Conservation (phyloP, 371 early-diverging fungal species). For the Mucor irregularis region DNA sequence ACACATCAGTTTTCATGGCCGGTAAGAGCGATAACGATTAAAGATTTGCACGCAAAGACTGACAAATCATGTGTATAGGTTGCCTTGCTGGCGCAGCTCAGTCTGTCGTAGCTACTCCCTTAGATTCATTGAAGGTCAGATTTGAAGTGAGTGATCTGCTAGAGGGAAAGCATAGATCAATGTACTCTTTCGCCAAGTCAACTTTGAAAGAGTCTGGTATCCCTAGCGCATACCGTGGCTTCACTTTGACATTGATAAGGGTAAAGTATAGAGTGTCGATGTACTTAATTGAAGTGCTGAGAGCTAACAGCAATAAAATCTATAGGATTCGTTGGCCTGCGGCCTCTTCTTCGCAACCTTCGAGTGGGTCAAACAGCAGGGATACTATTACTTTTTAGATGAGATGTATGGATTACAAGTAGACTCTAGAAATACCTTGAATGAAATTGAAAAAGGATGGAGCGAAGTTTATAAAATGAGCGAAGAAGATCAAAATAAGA, state of each 20-base stretch:
- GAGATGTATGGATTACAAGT: constrained; percentile 59
- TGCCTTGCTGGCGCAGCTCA: constrained; percentile 77
- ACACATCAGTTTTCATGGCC: constrained; percentile 58
- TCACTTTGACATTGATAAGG: constrained; percentile 64
- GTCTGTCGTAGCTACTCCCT: constrained; percentile 72
- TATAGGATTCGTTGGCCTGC: constrained; percentile 73
- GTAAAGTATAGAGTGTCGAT: constrained; percentile 24
- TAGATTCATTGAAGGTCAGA: constrained; percentile 73
- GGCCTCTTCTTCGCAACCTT: constrained; percentile 79
- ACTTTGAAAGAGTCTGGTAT: constrained; percentile 66
- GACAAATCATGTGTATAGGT: constrained; percentile 27
- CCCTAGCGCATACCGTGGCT: constrained; percentile 71
- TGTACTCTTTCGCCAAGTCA: constrained; percentile 65
- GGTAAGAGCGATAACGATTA: constrained; percentile 19
- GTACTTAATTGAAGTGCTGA: not conserved
- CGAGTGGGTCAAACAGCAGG: constrained; percentile 74
- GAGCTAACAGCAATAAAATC: no score
- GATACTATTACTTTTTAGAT: constrained; percentile 61
- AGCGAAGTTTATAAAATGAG: constrained; percentile 18
- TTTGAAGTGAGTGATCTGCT: constrained; percentile 76
- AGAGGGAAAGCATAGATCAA: constrained; percentile 72
- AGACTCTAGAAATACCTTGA: constrained; percentile 36
- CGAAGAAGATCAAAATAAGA: constrained; percentile 10
- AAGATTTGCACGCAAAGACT: no score
- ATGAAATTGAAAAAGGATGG: constrained; percentile 34